A percentile compares a stretch with the other conserved stretches of the same genome.
Conservation (phyloP, 805 yeast genomes). For the Hanseniaspora singularis region DNA sequence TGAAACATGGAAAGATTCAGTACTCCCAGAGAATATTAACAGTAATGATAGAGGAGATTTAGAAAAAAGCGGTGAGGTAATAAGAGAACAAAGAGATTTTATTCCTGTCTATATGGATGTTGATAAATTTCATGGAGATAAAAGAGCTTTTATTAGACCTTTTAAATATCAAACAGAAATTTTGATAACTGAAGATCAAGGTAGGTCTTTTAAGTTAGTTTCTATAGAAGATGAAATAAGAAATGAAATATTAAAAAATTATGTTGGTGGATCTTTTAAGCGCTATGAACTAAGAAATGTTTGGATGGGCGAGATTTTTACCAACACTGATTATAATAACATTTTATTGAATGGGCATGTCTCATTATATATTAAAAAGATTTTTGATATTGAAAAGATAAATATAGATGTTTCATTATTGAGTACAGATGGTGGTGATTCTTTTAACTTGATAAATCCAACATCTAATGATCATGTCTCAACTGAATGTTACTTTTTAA, state of each 20-base stretch:
- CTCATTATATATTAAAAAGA: neutral
- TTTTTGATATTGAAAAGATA: neutral
- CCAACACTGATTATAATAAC: conserved; percentile 11
- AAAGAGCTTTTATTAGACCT: conserved; percentile 21
- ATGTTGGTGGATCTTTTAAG: neutral
- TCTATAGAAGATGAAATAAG: neutral
- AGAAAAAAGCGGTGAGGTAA: neutral
- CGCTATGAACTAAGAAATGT: neutral
- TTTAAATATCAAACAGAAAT: neutral
- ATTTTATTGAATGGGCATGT: neutral
- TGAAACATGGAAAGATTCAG: conserved; percentile 30
- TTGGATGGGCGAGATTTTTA: neutral
- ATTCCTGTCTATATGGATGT: conserved; percentile 12
- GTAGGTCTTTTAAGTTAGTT: conserved; percentile 22
- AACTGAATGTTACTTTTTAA: conserved; percentile 17
- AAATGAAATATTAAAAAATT: neutral
- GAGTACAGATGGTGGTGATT: conserved; percentile 19
- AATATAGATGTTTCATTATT: conserved; percentile 9
- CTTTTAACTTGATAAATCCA: conserved; percentile 16
- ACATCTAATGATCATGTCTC: conserved; percentile 16
- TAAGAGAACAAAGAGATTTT: neutral
- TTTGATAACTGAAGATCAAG: conserved; percentile 24
- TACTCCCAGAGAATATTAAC: neutral
- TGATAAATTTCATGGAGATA: conserved; percentile 18
- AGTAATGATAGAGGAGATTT: neutral